Base-by-base conservation (phyloP, 1,284 basidiomycete species). In the Tausonia pullulans region DNA sequence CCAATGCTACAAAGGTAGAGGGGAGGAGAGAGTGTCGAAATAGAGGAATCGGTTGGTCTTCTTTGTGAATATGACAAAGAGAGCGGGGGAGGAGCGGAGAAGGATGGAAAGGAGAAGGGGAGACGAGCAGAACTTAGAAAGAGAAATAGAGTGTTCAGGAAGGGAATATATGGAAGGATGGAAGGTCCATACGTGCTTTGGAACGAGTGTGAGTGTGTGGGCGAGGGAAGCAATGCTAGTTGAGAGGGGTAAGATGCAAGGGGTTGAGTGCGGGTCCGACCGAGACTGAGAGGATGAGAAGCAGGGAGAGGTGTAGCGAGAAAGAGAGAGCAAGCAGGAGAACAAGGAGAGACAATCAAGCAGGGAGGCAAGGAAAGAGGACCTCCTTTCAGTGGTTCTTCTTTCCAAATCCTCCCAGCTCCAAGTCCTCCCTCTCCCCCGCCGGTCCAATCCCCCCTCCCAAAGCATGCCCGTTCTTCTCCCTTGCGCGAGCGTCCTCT, bases 401-500 rank as follows among this genome's bases (percentile, higher is more conserved):
- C 4, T 61, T 61, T 2, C 60, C 58, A 10, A 62, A 62, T 5
- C 65, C 65, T 27, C 61, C 65, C 5, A 66, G 57, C 48, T 66
- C 65, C 14, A 66, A n/a, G 27, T 66, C 65, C 50, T 66, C 65
- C 16, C 54, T 57, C 48, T 54, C 60, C 16, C 51, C 9, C n/a
- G 45, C 50, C 39, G 43, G 13, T 14, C 39, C 39, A 16, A 27
- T 51, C 40, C 7, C 55, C 27, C 39, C 44, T 52, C 39, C 3
- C 10, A 40, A 40, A 10, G 44, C 40, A 5, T 57, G 13, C 39
- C 55, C 43, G 11, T 40, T 39, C 9, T 64, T 63, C 43, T 58
- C 62, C 11, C 58, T 49, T 7, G 64, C 68, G 44, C 70, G 68
- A 58, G 69, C 65, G 14, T 64, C 68, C 53, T 70, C 83, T 64